Evolutionary conservation across 148 eudicot species (phyloP).

Genomic region (Rhododendron mucronatum): DNA sequence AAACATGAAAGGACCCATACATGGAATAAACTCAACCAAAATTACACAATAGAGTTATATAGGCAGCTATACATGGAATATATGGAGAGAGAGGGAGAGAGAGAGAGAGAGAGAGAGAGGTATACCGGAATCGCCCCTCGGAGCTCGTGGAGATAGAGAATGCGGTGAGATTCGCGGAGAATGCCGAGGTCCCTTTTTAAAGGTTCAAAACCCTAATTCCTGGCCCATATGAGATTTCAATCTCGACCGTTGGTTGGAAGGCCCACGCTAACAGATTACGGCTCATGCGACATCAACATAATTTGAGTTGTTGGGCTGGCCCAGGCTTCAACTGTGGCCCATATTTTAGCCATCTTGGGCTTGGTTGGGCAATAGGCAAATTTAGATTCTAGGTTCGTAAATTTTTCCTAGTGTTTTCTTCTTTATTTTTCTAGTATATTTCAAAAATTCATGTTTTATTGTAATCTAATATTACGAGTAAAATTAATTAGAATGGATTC

Average conservation of each 20-base stretch:
- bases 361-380: neutral
- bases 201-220: constrained; percentile 3
- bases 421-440: too few species aligned
- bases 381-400: neutral
- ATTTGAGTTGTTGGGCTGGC: neutral
- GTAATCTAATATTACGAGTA: too few species aligned
- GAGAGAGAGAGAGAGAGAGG: neutral
- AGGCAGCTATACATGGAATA: neutral
- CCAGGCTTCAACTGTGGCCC: neutral
- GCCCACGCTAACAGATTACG: neutral
- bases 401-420: neutral
- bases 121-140: neutral
- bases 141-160: neutral
- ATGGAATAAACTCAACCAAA: neutral
- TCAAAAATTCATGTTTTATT: too few species aligned
- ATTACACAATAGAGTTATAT: neutral
- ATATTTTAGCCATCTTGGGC: neutral
- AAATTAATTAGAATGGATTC: neutral
- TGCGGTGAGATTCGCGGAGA: neutral
- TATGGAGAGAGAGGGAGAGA: neutral
- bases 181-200: neutral
- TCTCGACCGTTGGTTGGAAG: neutral
- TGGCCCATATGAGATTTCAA: neutral
- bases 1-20: neutral
- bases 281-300: neutral